Evolutionary conservation across 306 rosid genomes (phyloP), one percentile per base, ranked within the genome.

Genomic region (Corylus avellana): DNA sequence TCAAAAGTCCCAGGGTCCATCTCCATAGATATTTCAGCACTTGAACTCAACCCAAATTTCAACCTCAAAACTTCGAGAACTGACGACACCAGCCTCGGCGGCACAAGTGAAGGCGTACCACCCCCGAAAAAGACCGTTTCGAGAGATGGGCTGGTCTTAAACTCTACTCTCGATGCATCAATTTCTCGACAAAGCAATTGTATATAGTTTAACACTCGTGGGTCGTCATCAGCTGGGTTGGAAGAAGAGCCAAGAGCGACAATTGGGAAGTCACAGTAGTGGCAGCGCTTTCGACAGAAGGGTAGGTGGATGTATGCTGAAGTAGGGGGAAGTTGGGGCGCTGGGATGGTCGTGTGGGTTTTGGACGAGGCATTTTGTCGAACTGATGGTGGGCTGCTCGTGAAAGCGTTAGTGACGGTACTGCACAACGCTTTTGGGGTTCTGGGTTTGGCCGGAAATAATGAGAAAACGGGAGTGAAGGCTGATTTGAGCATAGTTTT

Each of bases 1-100:
- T 92, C 91, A 73, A 95, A 95, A 12, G 98, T 95, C 74, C 97
- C 99, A 1, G 97, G 98, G 83, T 95, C 98, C 99, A 95, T 91
- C 67, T 95, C 98, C 90, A 95, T 92, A 2, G 99, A 95, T 59
- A 91, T 84, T 82, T 95, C 97, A 51, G 88, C 89, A 83, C 75
- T 79, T 81, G 72, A 83, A 53, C 77, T 72, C 89, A 95, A 35
- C 75, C 94, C 97, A 39, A 93, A 91, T 69, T 89, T 91, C 50
- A 4, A 37, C 51, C 78, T 74, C 88, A 95, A 55, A 4, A 85
- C 76, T 47, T 93, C 92, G 79, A 95, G 75, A 47, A 95, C 82
- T 49, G 75, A 47, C 0, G 90, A 79, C 59, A 95, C 94, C 78
- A 93, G 81, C 85, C 75, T 85, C 0, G 99, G 94, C 10, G 98